Base-by-base conservation (phyloP, 1,284 basidiomycete species). In the Moesziomyces parantarcticus region DNA sequence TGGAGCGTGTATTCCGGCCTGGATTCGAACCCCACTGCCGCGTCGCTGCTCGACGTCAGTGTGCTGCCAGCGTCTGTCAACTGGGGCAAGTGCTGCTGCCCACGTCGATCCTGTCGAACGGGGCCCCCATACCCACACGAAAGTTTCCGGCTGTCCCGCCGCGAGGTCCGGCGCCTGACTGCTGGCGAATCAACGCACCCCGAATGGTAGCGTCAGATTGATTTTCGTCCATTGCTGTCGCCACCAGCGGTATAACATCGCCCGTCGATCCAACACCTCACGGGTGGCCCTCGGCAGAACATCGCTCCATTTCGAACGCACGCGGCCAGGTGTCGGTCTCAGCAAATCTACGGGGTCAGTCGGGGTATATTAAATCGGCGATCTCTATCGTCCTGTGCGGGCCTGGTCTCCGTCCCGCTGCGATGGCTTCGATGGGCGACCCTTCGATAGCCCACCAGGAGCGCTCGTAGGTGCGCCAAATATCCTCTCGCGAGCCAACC, bases 401-500 rank as follows among this genome's bases (percentile, higher is more conserved):
- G 10, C 5, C 10, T 13, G 29, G 29, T 32, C 29, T 32, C 29
- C 29, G 29, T 10, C 29, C 26, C 13, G 29, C 29, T 32, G 36
- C 47, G 36, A 48, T n/a, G 8, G 32, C 29, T 34, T 50, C 47
- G 54, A 43, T 13, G 51, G 21, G 21, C 48, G 39, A 44, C 32
- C 46, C 47, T 46, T 66, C n/a, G 23, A 22, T 13, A 44, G 43
- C 44, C 42, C 25, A 11, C 41, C 25, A 16, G 43, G 6, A 6
- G 54, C n/a, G 13, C 53, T 51, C 11, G 52, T 5, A 1, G 51
- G 21, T 8, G 54, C 21, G n/a, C 71, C 71, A 63, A 74, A 74
- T 48, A 74, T 74, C 26, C 71, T 60, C 41, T 59, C 71, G 16
- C 71, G 56, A 3, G 71, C 71, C 11, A 63, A 40, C 14, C 65